These are phyloP conservation scores for Sisymbrium irio DNA, from an alignment of 345 rosid genomes.

Conservation along the genomic window DNA sequence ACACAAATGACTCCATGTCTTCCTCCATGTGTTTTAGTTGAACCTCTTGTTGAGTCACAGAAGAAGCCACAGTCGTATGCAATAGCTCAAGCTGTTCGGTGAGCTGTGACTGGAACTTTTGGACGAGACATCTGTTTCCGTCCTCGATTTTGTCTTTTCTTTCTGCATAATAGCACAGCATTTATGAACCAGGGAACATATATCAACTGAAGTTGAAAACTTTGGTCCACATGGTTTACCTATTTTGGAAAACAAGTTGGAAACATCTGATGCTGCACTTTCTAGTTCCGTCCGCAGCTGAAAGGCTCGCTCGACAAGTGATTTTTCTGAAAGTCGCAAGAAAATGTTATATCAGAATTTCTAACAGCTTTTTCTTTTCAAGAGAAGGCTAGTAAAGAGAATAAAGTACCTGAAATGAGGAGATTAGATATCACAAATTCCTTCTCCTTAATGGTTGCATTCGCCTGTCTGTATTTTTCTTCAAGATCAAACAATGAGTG, in stretches of 20 bases:
- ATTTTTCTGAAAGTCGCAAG: conserved; percentile 55
- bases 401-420: conserved; percentile 71
- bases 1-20: conserved; percentile 92
- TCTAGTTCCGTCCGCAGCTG: conserved; percentile 85
- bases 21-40: conserved; percentile 91
- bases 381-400: background rate
- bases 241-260: conserved; percentile 81
- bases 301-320: conserved; percentile 78
- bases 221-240: conserved; percentile 42
- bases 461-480: conserved; percentile 92
- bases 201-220: background rate
- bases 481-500: conserved; percentile 75
- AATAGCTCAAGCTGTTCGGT: conserved; percentile 81
- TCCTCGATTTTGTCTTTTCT: conserved; percentile 94
- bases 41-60: conserved; percentile 84
- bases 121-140: conserved; percentile 67
- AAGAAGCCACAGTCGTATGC: conserved; percentile 83
- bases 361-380: background rate
- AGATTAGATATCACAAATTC: conserved; percentile 85
- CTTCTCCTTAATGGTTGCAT: conserved; percentile 86
- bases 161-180: conserved; percentile 52
- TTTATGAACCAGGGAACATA: conserved; percentile 10
- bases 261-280: conserved; percentile 82
- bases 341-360: background rate
- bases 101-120: conserved; percentile 75